Base-by-base conservation (phyloP, 108 stramenopile species). In the Pseudonitzschia multiseries region DNA sequence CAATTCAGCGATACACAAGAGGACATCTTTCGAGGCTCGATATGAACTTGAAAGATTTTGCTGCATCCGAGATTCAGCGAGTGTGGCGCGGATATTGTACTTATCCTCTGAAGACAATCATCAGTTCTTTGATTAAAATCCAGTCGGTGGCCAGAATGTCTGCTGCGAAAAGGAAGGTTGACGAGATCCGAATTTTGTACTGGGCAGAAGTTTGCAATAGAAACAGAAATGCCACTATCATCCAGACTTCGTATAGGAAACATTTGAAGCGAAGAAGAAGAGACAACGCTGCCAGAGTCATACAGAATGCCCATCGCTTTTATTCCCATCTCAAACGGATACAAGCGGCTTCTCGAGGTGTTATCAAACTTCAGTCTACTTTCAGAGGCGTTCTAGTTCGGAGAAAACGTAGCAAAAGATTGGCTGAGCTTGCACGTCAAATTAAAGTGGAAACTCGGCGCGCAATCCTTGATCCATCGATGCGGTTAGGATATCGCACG, bases 31-130 rank as follows among this genome's bases (percentile, higher is more conserved):
- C 68, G 14, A 53, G 83, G 42, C 32, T 74, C 4, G 61, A 83
- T n/a, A 13, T 77, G 13, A 62, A 70, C 13, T 31, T 79, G 17
- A 15, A 71, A 31, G 61, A 80, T 14, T 77, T 83, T 70, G 91
- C 91, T 13, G 87, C 92, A 8, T 70, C 68, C 6, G 80, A 87
- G 72, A 87, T 93, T 43, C 92, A 93, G 68, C 67, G 89, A 31
- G 51, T 80, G 17, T 93, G 89, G 89, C 76, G 92, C 56, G 87
- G 92, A 12, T 84, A 83, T 53, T 51, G 46, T 21, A 67, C 66
- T 48, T 67, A 48, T 22, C 43, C 40, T n/a, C 46, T n/a, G 24
- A 69, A 77, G 36, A 46, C 70, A 4, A 67, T 67, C 0, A 44
- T 85, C n/a, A 22, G 76, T 32, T 53, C 86, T 14, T 70, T 74